Base-by-base conservation (phyloP, 2,329 filamentous ascomycete genomes). In the Neonectria hederae region DNA sequence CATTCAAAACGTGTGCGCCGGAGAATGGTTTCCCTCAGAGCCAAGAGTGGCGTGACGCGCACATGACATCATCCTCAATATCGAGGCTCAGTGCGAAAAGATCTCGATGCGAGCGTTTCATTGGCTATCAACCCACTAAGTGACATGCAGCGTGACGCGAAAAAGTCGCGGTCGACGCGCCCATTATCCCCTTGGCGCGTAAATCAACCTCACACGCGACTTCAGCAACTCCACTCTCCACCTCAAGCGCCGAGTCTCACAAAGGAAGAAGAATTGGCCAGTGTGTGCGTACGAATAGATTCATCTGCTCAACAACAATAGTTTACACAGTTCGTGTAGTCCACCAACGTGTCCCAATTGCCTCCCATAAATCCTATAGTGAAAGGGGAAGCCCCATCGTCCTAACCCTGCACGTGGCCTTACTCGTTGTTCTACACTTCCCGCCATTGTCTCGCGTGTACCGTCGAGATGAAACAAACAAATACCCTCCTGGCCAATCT, bases 131-230 rank as follows among this genome's bases (percentile, higher is more conserved):
- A 32, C 22, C 21, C 45, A 52, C 65, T 66, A 55, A 63, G 66
- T 68, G 45, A 61, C 40, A 53, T 55, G 65, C 45, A 40, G 62
- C 57, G 54, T 52, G 26, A 61, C 72, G 65, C 72, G 72, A 73
- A 71, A 71, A 69, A 60, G 51, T 67, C 70, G 66, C 69, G 69
- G 35, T 10, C 45, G 62, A 70, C 72, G 69, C 65, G 66, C 60
- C 54, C 46, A 24, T 42, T 46, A 24, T 52, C 21, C 60, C 56
- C 59, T 19, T 19, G 55, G 70, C 72, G 72, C 72, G 72, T 74
- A 74, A 74, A 74, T 74, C 67, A 67, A 65, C 61, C 63, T 68
- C 65, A 51, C 68, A 67, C 63, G 62, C 69, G 51, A 57, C 35
- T 9, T 51, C 40, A 9, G 22, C 21, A 11, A 19, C 35, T 60